phyloP scores from a whole-genome alignment of 2,329 filamentous ascomycete species.

The Diaporthe citriasiana region DNA sequence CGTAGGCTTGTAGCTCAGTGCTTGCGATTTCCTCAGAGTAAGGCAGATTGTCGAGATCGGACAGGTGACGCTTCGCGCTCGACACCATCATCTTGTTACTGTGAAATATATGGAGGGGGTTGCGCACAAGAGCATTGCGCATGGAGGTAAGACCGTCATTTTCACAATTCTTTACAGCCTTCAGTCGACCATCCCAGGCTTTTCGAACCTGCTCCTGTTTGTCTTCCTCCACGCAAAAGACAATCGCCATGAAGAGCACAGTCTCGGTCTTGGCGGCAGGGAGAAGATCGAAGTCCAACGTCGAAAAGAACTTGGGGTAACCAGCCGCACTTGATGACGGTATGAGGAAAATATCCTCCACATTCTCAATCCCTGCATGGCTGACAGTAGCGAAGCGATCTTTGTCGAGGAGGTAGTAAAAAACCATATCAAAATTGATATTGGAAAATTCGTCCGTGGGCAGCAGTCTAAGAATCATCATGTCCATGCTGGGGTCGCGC shows the following conservation, averaged over 20 bases:
- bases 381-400: not conserved
- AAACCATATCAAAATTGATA: not conserved
- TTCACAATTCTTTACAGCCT: not conserved
- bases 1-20: too few relatives aligned
- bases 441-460: not conserved
- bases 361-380: not conserved
- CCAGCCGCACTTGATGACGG: fast-evolving
- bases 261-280: not conserved
- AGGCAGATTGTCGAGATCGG: too few relatives aligned
- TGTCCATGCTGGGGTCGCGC: not conserved
- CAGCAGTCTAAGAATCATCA: not conserved
- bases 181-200: not conserved
- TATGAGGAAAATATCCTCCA: not conserved
- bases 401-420: fast-evolving
- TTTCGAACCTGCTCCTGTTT: not conserved
- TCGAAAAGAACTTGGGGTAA: not conserved
- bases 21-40: too few relatives aligned
- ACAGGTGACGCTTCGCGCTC: too few relatives aligned
- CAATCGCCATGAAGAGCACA: not conserved
- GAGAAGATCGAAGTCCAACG: not conserved
- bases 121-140: not conserved
- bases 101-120: not conserved
- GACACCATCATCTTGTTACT: too few relatives aligned
- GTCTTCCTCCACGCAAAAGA: not conserved
- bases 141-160: not conserved